Conservation (phyloP, 257 asterid species). For the Ophiorrhiza pumila region DNA sequence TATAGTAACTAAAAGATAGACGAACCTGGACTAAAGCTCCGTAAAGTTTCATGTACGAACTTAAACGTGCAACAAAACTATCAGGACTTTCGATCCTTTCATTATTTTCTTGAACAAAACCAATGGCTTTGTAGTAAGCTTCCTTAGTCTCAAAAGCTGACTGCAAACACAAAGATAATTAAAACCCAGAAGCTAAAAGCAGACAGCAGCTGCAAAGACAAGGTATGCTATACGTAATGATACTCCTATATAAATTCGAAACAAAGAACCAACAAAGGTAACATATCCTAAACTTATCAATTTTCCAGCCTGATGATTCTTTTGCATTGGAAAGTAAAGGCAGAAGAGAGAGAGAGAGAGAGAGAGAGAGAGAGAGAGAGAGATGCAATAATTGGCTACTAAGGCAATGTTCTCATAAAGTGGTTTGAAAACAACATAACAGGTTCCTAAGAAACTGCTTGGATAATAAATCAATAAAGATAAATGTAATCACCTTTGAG, state of each 20-base stretch:
- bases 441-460: background rate
- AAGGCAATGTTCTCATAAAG: conserved; percentile 2
- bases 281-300: background rate
- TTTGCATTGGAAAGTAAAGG: background rate
- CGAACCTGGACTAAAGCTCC: conserved; percentile 95
- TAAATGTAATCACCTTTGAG: conserved; percentile 48
- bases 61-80: conserved; percentile 45
- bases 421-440: background rate
- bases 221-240: background rate
- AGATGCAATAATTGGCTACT: background rate
- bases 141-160: conserved; percentile 47
- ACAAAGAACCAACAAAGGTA: background rate
- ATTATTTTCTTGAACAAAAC: conserved; percentile 51
- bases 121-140: conserved; percentile 67
- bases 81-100: conserved; percentile 60
- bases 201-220: background rate
- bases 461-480: background rate
- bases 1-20: conserved; percentile 6
- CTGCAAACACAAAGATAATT: conserved; percentile 35
- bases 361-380: background rate
- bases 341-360: conserved; percentile 4
- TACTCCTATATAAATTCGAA: background rate
- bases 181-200: background rate
- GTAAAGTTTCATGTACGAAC: conserved; percentile 68
- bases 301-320: background rate